Evolutionary conservation across 345 rosid genomes (phyloP), one percentile per base, ranked within the genome.

Genomic region (Brassica napus): DNA sequence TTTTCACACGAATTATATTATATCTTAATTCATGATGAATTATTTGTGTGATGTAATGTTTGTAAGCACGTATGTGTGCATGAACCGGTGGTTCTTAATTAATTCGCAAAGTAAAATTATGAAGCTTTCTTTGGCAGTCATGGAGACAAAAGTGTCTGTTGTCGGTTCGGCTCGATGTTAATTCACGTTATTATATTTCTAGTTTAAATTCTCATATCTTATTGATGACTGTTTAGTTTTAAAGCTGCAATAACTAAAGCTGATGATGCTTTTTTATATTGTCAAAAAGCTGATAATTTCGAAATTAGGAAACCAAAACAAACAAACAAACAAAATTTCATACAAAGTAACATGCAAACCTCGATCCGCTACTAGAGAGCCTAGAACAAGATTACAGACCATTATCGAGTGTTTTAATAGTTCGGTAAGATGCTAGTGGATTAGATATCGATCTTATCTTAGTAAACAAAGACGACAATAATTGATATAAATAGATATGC

Each of bases 331-430:
- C 70, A 69, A 74, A 71, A 80, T 69, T 75, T 80, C 76, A 63
- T 75, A 69, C 79, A 65, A 74, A 80, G 83, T 80, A 80, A 80
- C 83, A 69, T 80, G 83, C 83, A 69, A 69, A 74, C 83, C 83
- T 80, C 83, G 79, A 80, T 74, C 79, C 83, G 66, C 75, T 68
- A 74, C 71, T 80, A 69, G 75, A 68, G 74, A 79, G 74, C 58
- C 79, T 74, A 80, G 71, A 42, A 47, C 49, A 42, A 37, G 49
- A 42, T 42, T 42, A 44, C 5, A 73, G 49, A 66, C 30, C 10
- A 21, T 65, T 31, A 68, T 54, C 59, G 28, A 79, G 49, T 74
- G 65, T 37, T 24, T 65, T 68, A 44, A 62, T 24, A 37, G 75
- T 74, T 79, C 39, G 82, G 82, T 74, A 49, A 74, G 79, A 79